phyloP scores from a whole-genome alignment of 2,329 filamentous ascomycete species.

The Beauveria caledonica region DNA sequence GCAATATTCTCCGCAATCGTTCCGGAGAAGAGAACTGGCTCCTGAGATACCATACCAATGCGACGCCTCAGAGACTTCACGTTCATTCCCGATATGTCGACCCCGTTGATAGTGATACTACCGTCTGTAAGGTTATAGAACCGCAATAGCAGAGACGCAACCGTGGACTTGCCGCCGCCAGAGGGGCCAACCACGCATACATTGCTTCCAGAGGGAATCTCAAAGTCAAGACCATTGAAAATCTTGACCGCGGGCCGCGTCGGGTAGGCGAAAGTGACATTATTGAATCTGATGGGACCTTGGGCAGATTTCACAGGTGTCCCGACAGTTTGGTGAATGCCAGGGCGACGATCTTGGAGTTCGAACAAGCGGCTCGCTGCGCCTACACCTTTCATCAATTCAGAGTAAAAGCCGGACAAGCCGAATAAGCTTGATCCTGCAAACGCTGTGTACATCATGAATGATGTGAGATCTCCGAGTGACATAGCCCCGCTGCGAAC shows the following conservation, averaged over 20 bases:
- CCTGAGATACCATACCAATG: constrained; percentile 92
- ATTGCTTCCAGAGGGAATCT: constrained; percentile 86
- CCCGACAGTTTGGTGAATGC: constrained; percentile 81
- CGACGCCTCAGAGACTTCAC: constrained; percentile 85
- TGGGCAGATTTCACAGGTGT: constrained; percentile 71
- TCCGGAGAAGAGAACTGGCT: constrained; percentile 85
- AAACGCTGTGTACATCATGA: constrained; percentile 96
- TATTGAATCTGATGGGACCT: constrained; percentile 78
- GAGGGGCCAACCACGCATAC: constrained; percentile 95
- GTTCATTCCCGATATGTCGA: constrained; percentile 79
- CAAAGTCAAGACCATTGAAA: constrained; percentile 82
- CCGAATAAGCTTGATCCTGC: constrained; percentile 82
- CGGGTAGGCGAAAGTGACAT: constrained; percentile 85
- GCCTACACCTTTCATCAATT: constrained; percentile 97
- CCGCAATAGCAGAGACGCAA: constrained; percentile 79
- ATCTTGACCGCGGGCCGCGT: constrained; percentile 87
- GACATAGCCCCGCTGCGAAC: constrained; percentile 80
- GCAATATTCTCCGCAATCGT: constrained; percentile 84
- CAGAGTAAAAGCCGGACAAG: constrained; percentile 91
- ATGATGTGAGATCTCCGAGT: constrained; percentile 87
- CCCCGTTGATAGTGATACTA: constrained; percentile 72
- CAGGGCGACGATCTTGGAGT: constrained; percentile 80
- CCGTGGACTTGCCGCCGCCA: constrained; percentile 92
- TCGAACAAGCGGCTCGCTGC: constrained; percentile 95
- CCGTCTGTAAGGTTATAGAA: constrained; percentile 83